A percentile compares a stretch with the other conserved stretches of the same genome.
Evolutionary conservation across 176 grass and related monocot genomes (phyloP).

Genomic region (Saccharum spontaneum): DNA sequence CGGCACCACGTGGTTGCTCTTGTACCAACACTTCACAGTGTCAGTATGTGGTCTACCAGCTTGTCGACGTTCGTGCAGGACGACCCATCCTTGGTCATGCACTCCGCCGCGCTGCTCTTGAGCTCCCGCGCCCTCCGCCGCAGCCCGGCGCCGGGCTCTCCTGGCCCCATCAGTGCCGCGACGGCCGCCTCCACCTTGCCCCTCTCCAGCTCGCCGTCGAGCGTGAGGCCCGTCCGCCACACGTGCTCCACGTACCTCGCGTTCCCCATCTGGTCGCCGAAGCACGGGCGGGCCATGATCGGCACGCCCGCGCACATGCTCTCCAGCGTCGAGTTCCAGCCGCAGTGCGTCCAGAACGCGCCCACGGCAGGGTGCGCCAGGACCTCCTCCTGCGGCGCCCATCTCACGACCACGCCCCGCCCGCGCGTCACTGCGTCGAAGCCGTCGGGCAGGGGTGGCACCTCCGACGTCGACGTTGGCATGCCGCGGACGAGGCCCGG

Average conservation of each 20-base stretch:
- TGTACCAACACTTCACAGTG: not conserved
- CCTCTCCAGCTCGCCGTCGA: conserved; percentile 1
- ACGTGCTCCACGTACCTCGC: conserved; percentile 15
- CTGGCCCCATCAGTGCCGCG: not conserved
- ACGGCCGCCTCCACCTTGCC: not conserved
- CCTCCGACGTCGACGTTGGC: not conserved
- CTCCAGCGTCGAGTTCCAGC: conserved; percentile 60
- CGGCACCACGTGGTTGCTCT: no score
- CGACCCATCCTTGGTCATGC: not conserved
- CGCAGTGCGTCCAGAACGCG: conserved; percentile 50
- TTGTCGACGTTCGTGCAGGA: not conserved
- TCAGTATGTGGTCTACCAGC: conserved; percentile 16
- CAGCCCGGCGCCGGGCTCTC: not conserved
- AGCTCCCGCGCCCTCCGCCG: conserved; percentile 10
- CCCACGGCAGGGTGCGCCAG: conserved; percentile 7
- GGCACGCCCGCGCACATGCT: conserved; percentile 28
- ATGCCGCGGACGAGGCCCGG: not conserved
- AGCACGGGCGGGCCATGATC: conserved; percentile 32
- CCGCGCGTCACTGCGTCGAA: no score
- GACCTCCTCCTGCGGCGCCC: conserved; percentile 44
- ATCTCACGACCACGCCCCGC: not conserved
- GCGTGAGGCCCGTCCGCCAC: conserved; percentile 20
- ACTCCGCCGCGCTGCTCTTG: not conserved
- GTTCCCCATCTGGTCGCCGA: conserved; percentile 47
- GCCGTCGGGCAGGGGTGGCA: no score